These are phyloP conservation scores for Blumeria graminis DNA, from an alignment of 2,329 filamentous ascomycete species.

Conservation along the genomic window DNA sequence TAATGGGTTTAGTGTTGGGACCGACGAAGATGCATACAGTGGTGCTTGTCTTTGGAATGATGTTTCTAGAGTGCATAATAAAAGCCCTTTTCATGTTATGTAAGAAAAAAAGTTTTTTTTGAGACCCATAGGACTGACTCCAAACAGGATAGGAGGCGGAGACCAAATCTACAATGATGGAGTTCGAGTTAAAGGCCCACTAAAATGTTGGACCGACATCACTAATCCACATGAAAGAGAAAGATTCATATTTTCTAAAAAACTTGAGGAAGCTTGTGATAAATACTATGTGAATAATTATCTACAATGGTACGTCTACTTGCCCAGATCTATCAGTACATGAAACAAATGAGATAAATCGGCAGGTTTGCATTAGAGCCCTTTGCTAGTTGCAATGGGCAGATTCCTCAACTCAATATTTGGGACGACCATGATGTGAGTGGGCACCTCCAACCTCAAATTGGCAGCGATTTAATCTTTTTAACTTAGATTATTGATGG, in stretches of 20 bases:
- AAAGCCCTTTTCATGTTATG: constrained; percentile 79
- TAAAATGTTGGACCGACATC: constrained; percentile 63
- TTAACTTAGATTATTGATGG: constrained; percentile 45
- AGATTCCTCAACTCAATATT: constrained; percentile 90
- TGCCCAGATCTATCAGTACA: constrained; percentile 10
- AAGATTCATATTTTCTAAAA: constrained; percentile 50
- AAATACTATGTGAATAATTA: constrained; percentile 85
- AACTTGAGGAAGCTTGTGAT: constrained; percentile 63
- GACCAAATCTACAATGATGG: constrained; percentile 96
- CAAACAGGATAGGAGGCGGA: constrained; percentile 55
- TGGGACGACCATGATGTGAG: constrained; percentile 84
- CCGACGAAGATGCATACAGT: constrained; percentile 64
- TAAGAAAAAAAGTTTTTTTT: constrained; percentile 22
- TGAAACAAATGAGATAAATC: constrained; percentile 24
- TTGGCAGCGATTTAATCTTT: neutral
- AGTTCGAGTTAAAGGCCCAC: constrained; percentile 61
- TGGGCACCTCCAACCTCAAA: constrained; percentile 15
- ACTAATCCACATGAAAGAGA: constrained; percentile 64
- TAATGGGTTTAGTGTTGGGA: constrained; percentile 83
- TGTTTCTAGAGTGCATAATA: constrained; percentile 58
- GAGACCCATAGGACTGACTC: constrained; percentile 13
- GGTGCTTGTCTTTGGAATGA: constrained; percentile 92
- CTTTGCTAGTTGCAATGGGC: constrained; percentile 65
- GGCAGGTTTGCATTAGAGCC: constrained; percentile 53
- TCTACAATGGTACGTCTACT: constrained; percentile 38